phyloP scores from a whole-genome alignment of 345 rosid genomes.

The Psidium friedrichsthalianum region DNA sequence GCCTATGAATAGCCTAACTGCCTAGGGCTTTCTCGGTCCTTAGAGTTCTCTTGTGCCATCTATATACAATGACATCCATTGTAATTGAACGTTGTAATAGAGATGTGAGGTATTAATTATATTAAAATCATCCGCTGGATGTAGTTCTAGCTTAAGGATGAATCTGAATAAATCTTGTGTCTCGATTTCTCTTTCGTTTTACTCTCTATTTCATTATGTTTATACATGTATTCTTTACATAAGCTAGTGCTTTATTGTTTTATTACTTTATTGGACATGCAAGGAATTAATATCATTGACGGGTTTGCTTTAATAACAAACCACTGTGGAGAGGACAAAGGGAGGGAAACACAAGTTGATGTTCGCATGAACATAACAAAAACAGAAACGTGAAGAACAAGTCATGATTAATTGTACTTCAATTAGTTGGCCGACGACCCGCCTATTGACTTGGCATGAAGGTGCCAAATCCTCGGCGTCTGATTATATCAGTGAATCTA shows the following conservation, averaged over 20 bases:
- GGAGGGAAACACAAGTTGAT: not conserved
- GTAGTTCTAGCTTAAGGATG: no score
- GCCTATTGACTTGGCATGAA: not conserved
- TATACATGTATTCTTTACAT: not conserved
- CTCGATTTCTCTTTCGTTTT: no score
- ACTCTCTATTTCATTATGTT: no score
- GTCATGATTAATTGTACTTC: not conserved
- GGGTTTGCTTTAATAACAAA: not conserved
- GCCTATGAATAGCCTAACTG: no score
- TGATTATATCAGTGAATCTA: not conserved
- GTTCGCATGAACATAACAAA: not conserved
- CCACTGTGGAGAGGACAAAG: not conserved
- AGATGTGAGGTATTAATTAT: no score
- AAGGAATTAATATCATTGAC: not conserved
- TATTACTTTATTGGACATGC: not conserved
- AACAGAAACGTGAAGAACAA: not conserved
- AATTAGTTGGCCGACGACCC: not conserved
- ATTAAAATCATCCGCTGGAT: no score
- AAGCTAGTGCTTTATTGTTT: not conserved
- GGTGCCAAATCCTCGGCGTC: not conserved
- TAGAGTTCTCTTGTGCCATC: no score
- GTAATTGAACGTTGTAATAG: no score
- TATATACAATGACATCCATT: no score
- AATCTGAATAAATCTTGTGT: no score
- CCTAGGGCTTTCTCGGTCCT: no score